phyloP scores from a whole-genome alignment of 2,329 filamentous ascomycete species.

The Epichloe brachyelytri region DNA sequence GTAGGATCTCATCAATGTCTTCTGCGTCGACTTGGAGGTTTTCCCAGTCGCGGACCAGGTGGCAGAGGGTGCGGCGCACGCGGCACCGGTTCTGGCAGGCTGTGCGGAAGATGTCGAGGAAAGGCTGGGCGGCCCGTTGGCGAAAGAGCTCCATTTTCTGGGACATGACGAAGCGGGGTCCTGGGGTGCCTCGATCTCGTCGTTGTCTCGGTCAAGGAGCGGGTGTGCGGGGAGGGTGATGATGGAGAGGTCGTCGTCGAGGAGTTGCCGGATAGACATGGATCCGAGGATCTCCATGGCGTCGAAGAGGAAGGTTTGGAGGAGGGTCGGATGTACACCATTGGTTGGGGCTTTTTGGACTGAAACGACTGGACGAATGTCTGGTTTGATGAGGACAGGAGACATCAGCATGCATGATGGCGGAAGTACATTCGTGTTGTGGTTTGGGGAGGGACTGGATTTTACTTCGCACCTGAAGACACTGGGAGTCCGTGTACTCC shows the following conservation, averaged over 20 bases:
- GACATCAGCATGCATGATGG: not conserved
- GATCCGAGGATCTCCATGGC: constrained; percentile 56
- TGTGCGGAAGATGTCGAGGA: constrained; percentile 71
- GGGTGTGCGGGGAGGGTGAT: constrained; percentile 59
- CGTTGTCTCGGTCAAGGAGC: constrained; percentile 61
- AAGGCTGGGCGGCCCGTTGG: constrained; percentile 51
- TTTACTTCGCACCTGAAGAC: constrained; percentile 45
- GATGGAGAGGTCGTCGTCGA: constrained; percentile 71
- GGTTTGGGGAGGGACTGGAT: not conserved
- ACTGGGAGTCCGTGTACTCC: constrained; percentile 54
- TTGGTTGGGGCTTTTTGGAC: constrained; percentile 66
- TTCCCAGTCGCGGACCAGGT: constrained; percentile 75
- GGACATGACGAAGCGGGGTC: constrained; percentile 61
- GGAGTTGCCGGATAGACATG: constrained; percentile 57
- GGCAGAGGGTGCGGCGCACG: constrained; percentile 76
- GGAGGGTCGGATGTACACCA: constrained; percentile 71
- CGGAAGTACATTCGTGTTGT: not conserved
- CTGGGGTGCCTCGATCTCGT: constrained; percentile 59
- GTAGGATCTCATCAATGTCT: constrained; percentile 57
- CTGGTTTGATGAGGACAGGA: constrained; percentile 22
- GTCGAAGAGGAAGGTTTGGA: constrained; percentile 65
- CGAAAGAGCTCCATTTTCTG: constrained; percentile 60
- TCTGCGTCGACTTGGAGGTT: constrained; percentile 70
- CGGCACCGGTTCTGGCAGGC: constrained; percentile 85
- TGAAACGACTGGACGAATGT: constrained; percentile 65